phyloP scores from a whole-genome alignment of 192 early-diverging fungal species.

The Coemansia sp. region DNA sequence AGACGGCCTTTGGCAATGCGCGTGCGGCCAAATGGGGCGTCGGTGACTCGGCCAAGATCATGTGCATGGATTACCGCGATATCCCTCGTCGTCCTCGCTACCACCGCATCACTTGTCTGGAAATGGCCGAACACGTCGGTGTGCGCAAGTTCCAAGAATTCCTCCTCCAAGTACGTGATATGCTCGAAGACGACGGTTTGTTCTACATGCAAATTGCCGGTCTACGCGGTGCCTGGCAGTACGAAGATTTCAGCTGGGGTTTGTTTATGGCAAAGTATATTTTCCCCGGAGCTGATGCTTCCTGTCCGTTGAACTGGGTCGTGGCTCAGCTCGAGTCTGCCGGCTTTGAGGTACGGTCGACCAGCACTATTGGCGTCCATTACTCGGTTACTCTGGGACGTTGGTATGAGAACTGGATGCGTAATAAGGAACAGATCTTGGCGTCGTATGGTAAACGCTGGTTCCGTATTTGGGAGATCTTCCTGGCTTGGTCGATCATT shows the following conservation, averaged over 20 bases:
- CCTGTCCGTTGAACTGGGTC: constrained; percentile 94
- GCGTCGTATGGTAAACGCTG: constrained; percentile 87
- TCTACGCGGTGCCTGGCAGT: constrained; percentile 79
- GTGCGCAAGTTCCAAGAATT: constrained; percentile 89
- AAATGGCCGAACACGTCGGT: constrained; percentile 99
- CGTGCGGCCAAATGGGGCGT: constrained; percentile 84
- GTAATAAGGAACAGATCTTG: constrained; percentile 83
- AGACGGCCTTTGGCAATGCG: constrained; percentile 84
- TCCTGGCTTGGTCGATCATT: constrained; percentile 96
- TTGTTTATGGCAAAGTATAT: constrained; percentile 99
- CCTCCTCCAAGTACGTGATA: constrained; percentile 86
- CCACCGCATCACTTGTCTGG: constrained; percentile 96
- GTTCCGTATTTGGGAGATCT: constrained; percentile 97
- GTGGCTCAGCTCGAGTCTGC: constrained; percentile 89
- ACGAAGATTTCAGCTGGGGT: constrained; percentile 86
- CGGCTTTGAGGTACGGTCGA: constrained; percentile 89
- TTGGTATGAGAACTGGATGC: constrained; percentile 99
- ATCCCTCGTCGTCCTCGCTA: constrained; percentile 85
- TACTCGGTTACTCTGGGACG: constrained; percentile 94
- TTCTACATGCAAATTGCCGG: constrained; percentile 99
- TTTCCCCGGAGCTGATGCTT: constrained; percentile 98
- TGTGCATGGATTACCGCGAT: constrained; percentile 98
- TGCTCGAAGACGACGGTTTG: constrained; percentile 96
- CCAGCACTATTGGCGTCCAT: constrained; percentile 94
- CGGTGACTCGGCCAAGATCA: constrained; percentile 71